Conservation (phyloP, 192 early-diverging fungal species). For the Spizellomyces sp. region DNA sequence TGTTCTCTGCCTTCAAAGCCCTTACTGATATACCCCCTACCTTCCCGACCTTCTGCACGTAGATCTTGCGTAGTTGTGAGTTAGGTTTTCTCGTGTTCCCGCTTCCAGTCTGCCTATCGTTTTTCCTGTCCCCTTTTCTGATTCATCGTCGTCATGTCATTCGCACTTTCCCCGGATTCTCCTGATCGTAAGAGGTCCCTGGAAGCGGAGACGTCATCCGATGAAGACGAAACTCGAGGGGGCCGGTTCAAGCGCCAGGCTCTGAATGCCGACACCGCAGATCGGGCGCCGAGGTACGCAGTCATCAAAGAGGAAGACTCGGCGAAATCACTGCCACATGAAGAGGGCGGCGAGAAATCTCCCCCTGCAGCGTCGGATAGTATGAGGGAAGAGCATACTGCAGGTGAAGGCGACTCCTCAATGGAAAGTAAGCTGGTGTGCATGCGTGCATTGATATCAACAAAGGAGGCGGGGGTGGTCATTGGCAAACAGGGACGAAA, state of each 20-base stretch:
- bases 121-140: too few species aligned
- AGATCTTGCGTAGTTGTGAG: too few species aligned
- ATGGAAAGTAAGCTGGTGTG: slow-evolving; percentile 47
- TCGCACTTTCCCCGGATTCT: slow-evolving; percentile 25
- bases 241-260: slow-evolving; percentile 44
- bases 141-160: too few species aligned
- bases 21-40: too few species aligned
- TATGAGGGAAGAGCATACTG: neutral
- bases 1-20: too few species aligned
- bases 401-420: neutral
- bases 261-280: slow-evolving; percentile 6
- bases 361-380: neutral
- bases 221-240: slow-evolving; percentile 31
- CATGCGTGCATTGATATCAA: slow-evolving; percentile 87
- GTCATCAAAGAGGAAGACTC: neutral
- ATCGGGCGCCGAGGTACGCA: neutral
- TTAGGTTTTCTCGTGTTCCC: too few species aligned
- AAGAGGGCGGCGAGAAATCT: slow-evolving; percentile 1
- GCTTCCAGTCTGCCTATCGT: too few species aligned
- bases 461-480: slow-evolving; percentile 89
- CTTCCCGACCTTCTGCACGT: too few species aligned
- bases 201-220: slow-evolving; percentile 40
- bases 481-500: slow-evolving; percentile 77
- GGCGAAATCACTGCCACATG: neutral
- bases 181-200: slow-evolving; percentile 47